These are phyloP conservation scores for Aureobasidium melanogenum DNA, from an alignment of 2,329 filamentous ascomycete genomes.

Conservation along the genomic window DNA sequence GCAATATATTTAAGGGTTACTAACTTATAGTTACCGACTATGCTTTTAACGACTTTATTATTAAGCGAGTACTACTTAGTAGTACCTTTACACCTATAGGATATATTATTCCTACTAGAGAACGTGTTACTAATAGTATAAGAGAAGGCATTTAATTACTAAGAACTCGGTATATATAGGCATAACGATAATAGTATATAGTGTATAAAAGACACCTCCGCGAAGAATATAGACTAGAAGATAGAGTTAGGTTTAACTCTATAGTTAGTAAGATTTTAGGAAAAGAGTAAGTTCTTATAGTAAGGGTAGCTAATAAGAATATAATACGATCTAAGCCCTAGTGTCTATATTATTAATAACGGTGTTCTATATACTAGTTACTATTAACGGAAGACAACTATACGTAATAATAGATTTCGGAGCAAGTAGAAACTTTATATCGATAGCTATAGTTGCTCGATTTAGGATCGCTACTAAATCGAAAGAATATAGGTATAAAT, in stretches of 20 bases:
- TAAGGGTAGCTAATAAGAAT: not conserved
- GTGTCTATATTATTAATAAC: not conserved
- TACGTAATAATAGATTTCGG: not conserved
- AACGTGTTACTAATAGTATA: not conserved
- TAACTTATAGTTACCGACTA: not conserved
- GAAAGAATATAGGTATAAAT: not conserved
- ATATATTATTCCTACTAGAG: not conserved
- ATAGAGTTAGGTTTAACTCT: not conserved
- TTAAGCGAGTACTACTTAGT: not conserved
- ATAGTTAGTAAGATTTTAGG: not conserved
- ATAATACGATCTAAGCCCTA: not conserved
- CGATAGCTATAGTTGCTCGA: not conserved
- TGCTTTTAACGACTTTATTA: not conserved
- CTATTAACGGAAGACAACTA: not conserved
- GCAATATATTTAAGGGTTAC: no score
- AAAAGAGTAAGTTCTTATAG: not conserved
- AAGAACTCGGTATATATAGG: no score
- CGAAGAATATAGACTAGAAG: not conserved
- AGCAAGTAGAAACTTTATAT: constrained; percentile 1
- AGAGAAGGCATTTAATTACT: not conserved
- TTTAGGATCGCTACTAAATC: not conserved
- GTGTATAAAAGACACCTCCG: not conserved
- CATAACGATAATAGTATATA: no score
- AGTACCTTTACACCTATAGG: not conserved
- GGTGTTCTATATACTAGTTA: not conserved